Conservation (phyloP, 2,329 filamentous ascomycete genomes). For the Arthrobotrys entomopaga region DNA sequence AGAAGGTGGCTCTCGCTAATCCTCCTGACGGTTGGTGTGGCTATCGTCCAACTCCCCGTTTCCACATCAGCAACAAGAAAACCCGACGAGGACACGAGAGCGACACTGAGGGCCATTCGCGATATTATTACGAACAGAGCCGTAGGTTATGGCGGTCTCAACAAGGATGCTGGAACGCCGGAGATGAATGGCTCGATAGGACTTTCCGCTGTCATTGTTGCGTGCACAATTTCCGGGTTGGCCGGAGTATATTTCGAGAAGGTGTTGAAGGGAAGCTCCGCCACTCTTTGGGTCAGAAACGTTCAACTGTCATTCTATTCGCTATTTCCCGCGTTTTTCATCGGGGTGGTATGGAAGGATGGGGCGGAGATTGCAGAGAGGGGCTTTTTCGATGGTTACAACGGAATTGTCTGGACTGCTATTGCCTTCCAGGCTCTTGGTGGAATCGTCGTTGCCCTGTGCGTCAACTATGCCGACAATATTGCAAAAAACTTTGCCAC, state of each 20-base stretch:
- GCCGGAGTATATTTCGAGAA: constrained; percentile 92
- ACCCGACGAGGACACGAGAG: constrained; percentile 67
- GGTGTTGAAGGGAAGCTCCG: constrained; percentile 85
- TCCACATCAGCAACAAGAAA: constrained; percentile 63
- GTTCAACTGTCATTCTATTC: constrained; percentile 95
- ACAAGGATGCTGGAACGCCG: constrained; percentile 67
- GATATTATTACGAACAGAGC: constrained; percentile 67
- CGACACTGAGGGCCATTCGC: constrained; percentile 89
- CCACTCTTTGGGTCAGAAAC: constrained; percentile 92
- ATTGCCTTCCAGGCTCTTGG: constrained; percentile 84
- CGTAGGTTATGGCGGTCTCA: constrained; percentile 64
- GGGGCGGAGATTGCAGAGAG: constrained; percentile 82
- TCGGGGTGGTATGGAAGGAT: constrained; percentile 87
- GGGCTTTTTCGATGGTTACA: constrained; percentile 96
- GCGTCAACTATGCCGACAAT: constrained; percentile 84
- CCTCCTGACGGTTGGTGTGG: constrained; percentile 82
- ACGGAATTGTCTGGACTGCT: constrained; percentile 86
- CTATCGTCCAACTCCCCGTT: constrained; percentile 81
- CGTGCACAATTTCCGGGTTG: constrained; percentile 82
- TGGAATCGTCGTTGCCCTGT: constrained; percentile 83
- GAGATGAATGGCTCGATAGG: constrained; percentile 82
- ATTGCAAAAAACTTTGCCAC: constrained; percentile 95
- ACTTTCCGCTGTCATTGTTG: constrained; percentile 78
- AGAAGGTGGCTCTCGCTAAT: constrained; percentile 84
- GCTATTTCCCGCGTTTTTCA: constrained; percentile 84